Evolutionary conservation across 805 yeast genomes (phyloP).

Genomic region (Kluyveromyces wickerhamii): DNA sequence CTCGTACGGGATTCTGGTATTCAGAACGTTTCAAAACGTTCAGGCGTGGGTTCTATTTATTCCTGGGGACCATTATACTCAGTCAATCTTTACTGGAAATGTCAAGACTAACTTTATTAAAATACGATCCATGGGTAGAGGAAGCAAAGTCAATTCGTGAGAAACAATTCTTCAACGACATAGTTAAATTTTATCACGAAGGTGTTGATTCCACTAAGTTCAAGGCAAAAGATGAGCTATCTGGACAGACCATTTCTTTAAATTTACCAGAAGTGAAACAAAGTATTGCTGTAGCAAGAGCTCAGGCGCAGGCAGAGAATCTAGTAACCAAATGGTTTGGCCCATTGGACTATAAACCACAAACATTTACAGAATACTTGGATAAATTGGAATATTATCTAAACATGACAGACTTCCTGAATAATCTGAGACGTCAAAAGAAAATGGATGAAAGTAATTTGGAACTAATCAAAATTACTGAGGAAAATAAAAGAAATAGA

Average conservation of each 20-base stretch:
- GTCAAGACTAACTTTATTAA: slow-evolving; percentile 37
- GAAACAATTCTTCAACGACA: slow-evolving; percentile 30
- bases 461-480: slow-evolving; percentile 12
- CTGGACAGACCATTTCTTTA: slow-evolving; percentile 23
- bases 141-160: slow-evolving; percentile 52
- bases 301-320: slow-evolving; percentile 39
- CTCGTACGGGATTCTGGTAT: slow-evolving; percentile 19
- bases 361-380: slow-evolving; percentile 34
- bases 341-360: slow-evolving; percentile 48
- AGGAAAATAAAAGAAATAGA: slow-evolving; percentile 15
- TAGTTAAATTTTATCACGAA: slow-evolving; percentile 27
- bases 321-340: slow-evolving; percentile 58
- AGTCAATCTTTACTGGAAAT: slow-evolving; percentile 50
- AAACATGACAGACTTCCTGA: slow-evolving; percentile 23
- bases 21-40: slow-evolving; percentile 24
- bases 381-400: slow-evolving; percentile 27
- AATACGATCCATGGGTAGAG: slow-evolving; percentile 64
- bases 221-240: slow-evolving; percentile 26
- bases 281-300: slow-evolving; percentile 34
- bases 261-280: slow-evolving; percentile 29
- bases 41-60: slow-evolving; percentile 27
- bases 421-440: slow-evolving; percentile 14
- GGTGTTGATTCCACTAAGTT: slow-evolving; percentile 30
- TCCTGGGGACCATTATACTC: slow-evolving; percentile 41
- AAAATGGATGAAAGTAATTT: slow-evolving; percentile 13